Evolutionary conservation across 2,329 filamentous ascomycete species (phyloP).

Genomic region (Triangularia verruculosa): DNA sequence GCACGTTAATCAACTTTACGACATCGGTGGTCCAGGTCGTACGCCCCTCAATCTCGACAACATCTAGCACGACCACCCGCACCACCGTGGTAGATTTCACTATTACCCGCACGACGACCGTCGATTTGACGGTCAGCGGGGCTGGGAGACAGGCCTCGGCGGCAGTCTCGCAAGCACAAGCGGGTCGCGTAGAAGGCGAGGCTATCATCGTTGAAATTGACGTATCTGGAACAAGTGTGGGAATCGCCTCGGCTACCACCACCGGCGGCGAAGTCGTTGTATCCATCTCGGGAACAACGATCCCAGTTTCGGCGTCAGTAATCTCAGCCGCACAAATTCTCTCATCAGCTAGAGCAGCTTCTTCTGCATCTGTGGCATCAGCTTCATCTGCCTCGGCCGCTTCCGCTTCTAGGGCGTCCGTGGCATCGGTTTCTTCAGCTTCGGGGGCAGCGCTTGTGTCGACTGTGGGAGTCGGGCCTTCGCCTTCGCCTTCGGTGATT

Average conservation of each 20-base stretch:
- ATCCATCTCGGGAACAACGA: background rate
- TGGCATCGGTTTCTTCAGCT: background rate
- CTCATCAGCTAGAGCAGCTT: background rate
- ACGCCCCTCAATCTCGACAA: too few relatives aligned
- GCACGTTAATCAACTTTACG: too few relatives aligned
- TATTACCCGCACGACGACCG: slow-evolving; percentile 5
- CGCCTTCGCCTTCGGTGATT: too few relatives aligned
- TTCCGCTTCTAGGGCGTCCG: background rate
- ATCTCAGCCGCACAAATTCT: too few relatives aligned
- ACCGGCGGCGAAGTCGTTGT: background rate
- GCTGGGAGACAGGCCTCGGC: background rate
- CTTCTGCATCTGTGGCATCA: background rate
- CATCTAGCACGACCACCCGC: too few relatives aligned
- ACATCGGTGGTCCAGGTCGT: too few relatives aligned
- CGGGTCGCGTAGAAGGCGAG: background rate
- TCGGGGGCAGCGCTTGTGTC: too few relatives aligned
- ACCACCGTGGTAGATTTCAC: background rate
- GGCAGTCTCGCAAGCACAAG: background rate
- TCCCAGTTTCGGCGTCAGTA: background rate
- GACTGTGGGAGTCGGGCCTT: too few relatives aligned
- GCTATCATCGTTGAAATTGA: background rate
- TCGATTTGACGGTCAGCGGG: background rate
- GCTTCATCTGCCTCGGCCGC: background rate
- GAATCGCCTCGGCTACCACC: background rate
- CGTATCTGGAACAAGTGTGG: background rate